Percentiles rank a stretch among this genome's conserved stretches.
Evolutionary conservation across 192 early-diverging fungal species (phyloP).

Genomic region (Dispira parvispora): DNA sequence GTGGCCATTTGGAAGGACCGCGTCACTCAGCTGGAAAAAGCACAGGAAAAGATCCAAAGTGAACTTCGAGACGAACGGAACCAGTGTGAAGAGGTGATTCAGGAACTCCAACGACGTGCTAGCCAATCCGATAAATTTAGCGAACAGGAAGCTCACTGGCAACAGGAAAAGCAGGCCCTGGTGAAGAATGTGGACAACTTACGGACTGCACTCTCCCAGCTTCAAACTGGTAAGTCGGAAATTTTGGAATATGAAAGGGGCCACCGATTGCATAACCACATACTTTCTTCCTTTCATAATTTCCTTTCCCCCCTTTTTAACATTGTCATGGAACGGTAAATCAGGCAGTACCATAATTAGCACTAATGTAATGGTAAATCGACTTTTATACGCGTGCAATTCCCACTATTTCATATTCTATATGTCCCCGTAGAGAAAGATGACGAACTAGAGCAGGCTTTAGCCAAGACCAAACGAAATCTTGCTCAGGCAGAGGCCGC

Average conservation of each 20-base stretch:
- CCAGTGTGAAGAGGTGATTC: slow-evolving; percentile 17
- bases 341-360: neutral
- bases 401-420: neutral
- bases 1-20: slow-evolving; percentile 11
- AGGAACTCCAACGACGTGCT: slow-evolving; percentile 26
- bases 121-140: slow-evolving; percentile 12
- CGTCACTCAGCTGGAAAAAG: neutral
- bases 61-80: neutral
- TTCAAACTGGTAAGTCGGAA: slow-evolving; percentile 50
- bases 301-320: neutral
- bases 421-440: slow-evolving; percentile 22
- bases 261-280: neutral
- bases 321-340: neutral
- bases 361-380: neutral
- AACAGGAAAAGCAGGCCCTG: slow-evolving; percentile 37
- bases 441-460: slow-evolving; percentile 37
- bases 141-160: slow-evolving; percentile 31
- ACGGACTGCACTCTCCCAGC: slow-evolving; percentile 72
- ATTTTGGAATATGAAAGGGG: neutral
- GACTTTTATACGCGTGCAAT: neutral
- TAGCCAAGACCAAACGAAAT: slow-evolving; percentile 30
- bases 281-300: neutral
- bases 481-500: slow-evolving; percentile 16
- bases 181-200: slow-evolving; percentile 58
- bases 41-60: neutral